These are phyloP conservation scores for Cadophora malorum DNA, from an alignment of 2,329 filamentous ascomycete genomes.

Conservation along the genomic window DNA sequence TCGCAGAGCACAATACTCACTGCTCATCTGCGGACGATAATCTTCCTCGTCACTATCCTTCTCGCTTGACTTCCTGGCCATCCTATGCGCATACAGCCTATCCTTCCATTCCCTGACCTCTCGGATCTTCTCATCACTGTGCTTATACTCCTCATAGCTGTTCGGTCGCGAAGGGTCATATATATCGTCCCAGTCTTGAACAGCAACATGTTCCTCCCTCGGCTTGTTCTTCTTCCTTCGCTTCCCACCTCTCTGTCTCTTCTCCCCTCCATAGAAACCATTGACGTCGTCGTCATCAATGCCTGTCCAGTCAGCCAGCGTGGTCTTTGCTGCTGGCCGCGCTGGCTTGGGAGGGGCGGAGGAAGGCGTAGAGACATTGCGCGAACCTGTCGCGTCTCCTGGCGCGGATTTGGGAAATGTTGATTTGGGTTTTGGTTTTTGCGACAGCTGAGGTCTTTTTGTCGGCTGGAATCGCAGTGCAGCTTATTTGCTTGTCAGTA, in stretches of 20 bases:
- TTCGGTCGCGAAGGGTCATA: conserved; percentile 87
- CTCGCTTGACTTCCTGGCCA: conserved; percentile 54
- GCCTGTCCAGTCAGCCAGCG: conserved; percentile 80
- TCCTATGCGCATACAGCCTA: conserved; percentile 75
- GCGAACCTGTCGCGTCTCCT: conserved; percentile 34
- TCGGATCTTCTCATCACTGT: conserved; percentile 81
- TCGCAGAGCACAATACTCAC: conserved; percentile 46
- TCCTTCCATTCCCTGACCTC: conserved; percentile 88
- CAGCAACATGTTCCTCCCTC: conserved; percentile 65
- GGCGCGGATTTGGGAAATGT: conserved; percentile 57
- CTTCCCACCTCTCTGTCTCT: conserved; percentile 73
- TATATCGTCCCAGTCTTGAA: conserved; percentile 85
- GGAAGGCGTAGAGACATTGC: conserved; percentile 42
- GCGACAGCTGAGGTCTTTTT: conserved; percentile 72
- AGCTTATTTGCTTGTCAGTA: conserved; percentile 57
- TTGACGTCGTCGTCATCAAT: conserved; percentile 81
- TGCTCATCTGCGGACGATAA: conserved; percentile 50
- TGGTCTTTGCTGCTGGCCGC: conserved; percentile 64
- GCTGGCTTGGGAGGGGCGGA: conserved; percentile 44
- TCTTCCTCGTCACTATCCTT: conserved; percentile 53
- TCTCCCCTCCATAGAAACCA: conserved; percentile 64
- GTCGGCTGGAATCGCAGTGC: conserved; percentile 88
- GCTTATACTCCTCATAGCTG: conserved; percentile 82
- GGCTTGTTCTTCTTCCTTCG: conserved; percentile 74
- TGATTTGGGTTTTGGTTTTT: conserved; percentile 67